phyloP scores from a whole-genome alignment of 2,329 filamentous ascomycete species.

The Ustulina deusta region DNA sequence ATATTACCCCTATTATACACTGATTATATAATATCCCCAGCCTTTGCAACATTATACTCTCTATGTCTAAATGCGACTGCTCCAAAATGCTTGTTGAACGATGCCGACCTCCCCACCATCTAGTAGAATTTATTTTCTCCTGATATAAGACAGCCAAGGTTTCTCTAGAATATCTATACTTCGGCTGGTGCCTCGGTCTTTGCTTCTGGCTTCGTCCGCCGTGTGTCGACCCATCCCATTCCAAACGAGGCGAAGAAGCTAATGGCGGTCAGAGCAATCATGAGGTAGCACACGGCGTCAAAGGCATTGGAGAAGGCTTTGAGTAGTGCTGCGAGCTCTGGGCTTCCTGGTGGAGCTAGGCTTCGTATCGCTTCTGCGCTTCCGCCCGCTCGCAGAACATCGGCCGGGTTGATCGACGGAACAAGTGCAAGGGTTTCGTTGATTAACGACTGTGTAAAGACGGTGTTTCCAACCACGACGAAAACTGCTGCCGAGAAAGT shows the following conservation, averaged over 20 bases:
- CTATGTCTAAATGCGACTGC: constrained; percentile 4
- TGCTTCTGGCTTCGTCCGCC: constrained; percentile 41
- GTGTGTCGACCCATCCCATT: constrained; percentile 48
- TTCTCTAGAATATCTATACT: constrained; percentile 17
- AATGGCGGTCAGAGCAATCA: constrained; percentile 42
- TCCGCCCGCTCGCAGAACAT: constrained; percentile 46
- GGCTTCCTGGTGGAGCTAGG: constrained; percentile 45
- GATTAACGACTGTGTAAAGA: constrained; percentile 47
- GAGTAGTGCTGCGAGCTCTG: constrained; percentile 46
- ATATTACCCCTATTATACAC: background rate
- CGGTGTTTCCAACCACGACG: constrained; percentile 47
- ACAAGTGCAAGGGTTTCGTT: constrained; percentile 41
- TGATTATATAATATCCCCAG: background rate
- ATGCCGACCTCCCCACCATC: background rate
- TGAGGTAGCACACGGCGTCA: constrained; percentile 47
- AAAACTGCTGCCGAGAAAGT: constrained; percentile 47
- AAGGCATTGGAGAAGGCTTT: constrained; percentile 45
- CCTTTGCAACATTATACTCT: background rate
- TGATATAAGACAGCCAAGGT: background rate
- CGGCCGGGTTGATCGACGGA: constrained; percentile 44
- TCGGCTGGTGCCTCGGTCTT: constrained; percentile 13
- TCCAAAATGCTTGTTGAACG: background rate
- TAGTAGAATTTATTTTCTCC: background rate
- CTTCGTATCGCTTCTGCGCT: constrained; percentile 48
- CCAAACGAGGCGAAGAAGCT: constrained; percentile 46